Evolutionary conservation across 805 yeast species (phyloP).

Genomic region (Starmerella apis): DNA sequence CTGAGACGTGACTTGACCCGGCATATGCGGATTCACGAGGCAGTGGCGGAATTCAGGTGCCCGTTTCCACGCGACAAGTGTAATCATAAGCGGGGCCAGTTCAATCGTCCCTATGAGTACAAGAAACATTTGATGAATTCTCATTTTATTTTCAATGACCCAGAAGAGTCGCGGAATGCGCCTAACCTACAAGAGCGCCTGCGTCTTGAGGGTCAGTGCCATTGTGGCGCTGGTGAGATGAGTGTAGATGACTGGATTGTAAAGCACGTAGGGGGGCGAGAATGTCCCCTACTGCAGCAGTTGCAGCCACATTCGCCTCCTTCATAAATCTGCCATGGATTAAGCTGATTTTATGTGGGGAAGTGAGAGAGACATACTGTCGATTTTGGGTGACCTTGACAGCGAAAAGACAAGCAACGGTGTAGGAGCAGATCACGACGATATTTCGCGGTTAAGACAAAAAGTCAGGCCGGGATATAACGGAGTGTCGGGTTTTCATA

Average conservation of each 20-base stretch:
- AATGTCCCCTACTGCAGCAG: conserved; percentile 4
- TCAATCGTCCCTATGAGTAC: conserved; percentile 58
- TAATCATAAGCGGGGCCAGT: conserved; percentile 49
- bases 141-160: conserved; percentile 47
- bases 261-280: conserved; percentile 35
- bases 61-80: conserved; percentile 47
- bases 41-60: conserved; percentile 47
- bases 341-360: too few species aligned
- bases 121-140: conserved; percentile 54
- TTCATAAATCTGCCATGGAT: too few species aligned
- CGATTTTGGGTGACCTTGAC: too few species aligned
- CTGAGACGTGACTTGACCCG: conserved; percentile 53
- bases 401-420: too few species aligned
- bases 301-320: background rate
- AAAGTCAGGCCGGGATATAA: too few species aligned
- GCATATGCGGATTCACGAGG: conserved; percentile 53
- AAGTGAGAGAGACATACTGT: too few species aligned
- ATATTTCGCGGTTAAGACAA: too few species aligned
- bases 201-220: conserved; percentile 42
- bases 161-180: conserved; percentile 34
- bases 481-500: too few species aligned
- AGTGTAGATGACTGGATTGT: conserved; percentile 49
- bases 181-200: conserved; percentile 48
- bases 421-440: too few species aligned
- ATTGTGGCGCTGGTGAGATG: conserved; percentile 40